A percentile compares a stretch with the other conserved stretches of the same genome.
Evolutionary conservation across 352 stramenopile genomes (phyloP).

Genomic region (Globisporangium barbulae): DNA sequence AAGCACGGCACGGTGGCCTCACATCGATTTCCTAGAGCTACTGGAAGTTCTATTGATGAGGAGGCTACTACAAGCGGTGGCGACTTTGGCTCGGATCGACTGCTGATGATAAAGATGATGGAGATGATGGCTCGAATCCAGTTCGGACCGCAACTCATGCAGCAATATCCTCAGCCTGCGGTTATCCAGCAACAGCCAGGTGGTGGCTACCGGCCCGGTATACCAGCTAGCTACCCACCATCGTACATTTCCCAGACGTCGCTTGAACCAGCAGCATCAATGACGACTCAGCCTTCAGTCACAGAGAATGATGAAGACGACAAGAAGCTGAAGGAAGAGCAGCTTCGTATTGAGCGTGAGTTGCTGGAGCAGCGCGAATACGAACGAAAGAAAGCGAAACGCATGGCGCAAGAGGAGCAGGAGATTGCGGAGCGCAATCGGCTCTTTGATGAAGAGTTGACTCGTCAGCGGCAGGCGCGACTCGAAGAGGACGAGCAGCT

Average conservation of each 20-base stretch:
- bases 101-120: constrained; percentile 66
- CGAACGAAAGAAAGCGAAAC: constrained; percentile 34
- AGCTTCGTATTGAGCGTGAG: constrained; percentile 40
- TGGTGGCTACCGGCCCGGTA: neutral
- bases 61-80: neutral
- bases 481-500: constrained; percentile 37
- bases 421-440: constrained; percentile 33
- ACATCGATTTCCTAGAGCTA: neutral
- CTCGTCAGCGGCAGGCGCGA: constrained; percentile 26
- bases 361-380: constrained; percentile 49
- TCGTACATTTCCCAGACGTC: neutral
- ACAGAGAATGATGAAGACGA: constrained; percentile 6
- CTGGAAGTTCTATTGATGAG: neutral
- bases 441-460: constrained; percentile 46
- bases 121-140: constrained; percentile 51
- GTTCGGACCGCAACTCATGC: neutral
- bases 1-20: constrained; percentile 23
- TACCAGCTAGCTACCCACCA: neutral
- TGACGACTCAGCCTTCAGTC: neutral
- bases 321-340: constrained; percentile 27
- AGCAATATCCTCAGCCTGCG: neutral
- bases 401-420: constrained; percentile 34
- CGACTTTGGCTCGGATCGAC: constrained; percentile 23
- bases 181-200: neutral
- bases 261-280: neutral